Evolutionary conservation across 495 filamentous ascomycete species (phyloP).

Genomic region (Penicillium arizonense): DNA sequence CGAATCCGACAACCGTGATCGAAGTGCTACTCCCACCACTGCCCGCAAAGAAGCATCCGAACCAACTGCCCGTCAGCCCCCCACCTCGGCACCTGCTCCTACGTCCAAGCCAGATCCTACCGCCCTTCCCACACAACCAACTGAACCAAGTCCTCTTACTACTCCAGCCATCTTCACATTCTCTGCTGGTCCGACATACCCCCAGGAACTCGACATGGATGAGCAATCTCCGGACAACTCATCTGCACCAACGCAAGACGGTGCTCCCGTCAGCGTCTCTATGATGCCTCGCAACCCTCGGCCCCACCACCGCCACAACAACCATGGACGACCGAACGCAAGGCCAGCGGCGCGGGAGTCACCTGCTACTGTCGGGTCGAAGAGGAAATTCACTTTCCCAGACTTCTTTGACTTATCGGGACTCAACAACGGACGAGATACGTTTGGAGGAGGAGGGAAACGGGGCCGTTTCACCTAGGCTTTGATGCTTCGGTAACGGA

Average conservation of each 20-base stretch:
- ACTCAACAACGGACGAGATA: conserved; percentile 62
- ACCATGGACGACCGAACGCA: conserved; percentile 37
- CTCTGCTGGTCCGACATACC: conserved; percentile 56
- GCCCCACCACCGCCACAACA: conserved; percentile 48
- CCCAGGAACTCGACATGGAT: conserved; percentile 65
- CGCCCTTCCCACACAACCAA: conserved; percentile 16
- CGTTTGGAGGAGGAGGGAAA: conserved; percentile 58
- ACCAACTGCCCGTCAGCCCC: conserved; percentile 23
- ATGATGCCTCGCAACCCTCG: conserved; percentile 52
- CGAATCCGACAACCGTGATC: conserved; percentile 51
- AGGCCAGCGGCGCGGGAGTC: conserved; percentile 42
- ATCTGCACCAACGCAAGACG: conserved; percentile 29
- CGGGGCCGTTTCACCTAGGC: conserved; percentile 62
- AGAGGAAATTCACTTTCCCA: conserved; percentile 71
- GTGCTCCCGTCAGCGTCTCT: conserved; percentile 49
- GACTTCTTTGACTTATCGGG: conserved; percentile 83
- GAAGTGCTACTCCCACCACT: conserved; percentile 59
- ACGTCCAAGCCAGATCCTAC: conserved; percentile 26
- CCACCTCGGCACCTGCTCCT: conserved; percentile 39
- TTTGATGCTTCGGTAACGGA: conserved; percentile 18
- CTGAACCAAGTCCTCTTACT: conserved; percentile 25
- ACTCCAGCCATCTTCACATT: conserved; percentile 64
- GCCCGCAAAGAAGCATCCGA: conserved; percentile 51
- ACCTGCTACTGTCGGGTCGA: conserved; percentile 62
- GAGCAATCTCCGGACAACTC: conserved; percentile 50